Evolutionary conservation across 257 asterid species (phyloP), one percentile per base, ranked within the genome.

Genomic region (Lycium barbarum): DNA sequence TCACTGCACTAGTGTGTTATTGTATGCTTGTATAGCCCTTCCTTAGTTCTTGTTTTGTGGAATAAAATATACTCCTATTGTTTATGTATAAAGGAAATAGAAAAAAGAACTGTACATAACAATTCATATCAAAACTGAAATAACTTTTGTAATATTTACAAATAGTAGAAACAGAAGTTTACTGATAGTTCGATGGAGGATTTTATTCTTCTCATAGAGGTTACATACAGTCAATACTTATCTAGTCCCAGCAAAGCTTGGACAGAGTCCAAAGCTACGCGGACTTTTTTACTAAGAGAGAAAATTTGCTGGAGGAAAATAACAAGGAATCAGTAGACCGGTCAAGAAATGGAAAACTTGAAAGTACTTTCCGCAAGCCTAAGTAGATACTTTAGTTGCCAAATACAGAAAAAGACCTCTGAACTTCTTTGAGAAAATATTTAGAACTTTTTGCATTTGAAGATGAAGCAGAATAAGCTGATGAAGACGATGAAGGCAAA

Each of bases 351-450:
- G n/a, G 66, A 76, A 26, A 66, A 76, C 26, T 36, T 70, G 4
- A 83, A 10, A 49, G 8, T 63, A 54, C 57, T 55, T 10, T 57
- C 9, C 51, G 73, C 80, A 66, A 49, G 79, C 84, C 10, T 17
- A 17, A 65, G 26, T n/a, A 38, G 36, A 55, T 22, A 54, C 81
- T 72, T 73, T 79, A 53, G 62, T 38, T 84, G 57, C 80, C 80
- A 84, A 84, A 84, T 45, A 35, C 84, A 72, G 87, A 45, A 54
- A 84, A 79, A 35, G 84, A 49, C 82, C 80, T 84, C 40, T 84
- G 80, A 79, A 84, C 87, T 62, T 84, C 76, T 63, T 79, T 84
- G 84, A 84, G 45, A 18, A 84, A 45, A 45, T 84, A 61, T 47
- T 84, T 51, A 1, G 83, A 57, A 18, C 7, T 71, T 71, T 73